Percentiles rank a stretch among this genome's conserved stretches.
phyloP scores from a whole-genome alignment of 1,284 basidiomycete species.

The Boletus hoseneyae region DNA sequence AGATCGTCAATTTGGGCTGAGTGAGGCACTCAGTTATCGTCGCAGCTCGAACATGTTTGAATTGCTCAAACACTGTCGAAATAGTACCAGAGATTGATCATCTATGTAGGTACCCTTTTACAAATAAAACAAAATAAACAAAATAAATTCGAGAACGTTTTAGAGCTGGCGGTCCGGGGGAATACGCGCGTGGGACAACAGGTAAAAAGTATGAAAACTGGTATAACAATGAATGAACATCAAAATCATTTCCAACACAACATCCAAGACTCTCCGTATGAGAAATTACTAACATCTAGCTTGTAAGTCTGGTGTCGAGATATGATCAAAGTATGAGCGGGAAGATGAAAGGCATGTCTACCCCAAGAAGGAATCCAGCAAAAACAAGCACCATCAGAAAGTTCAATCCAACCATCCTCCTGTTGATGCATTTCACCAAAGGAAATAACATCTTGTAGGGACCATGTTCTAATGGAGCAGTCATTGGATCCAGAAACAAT shows the following conservation, averaged over 20 bases:
- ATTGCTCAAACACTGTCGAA: too few relatives aligned
- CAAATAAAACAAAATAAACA: too few relatives aligned
- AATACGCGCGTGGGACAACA: too few relatives aligned
- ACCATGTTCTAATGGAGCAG: constrained; percentile 17
- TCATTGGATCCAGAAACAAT: constrained; percentile 20
- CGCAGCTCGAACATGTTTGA: too few relatives aligned
- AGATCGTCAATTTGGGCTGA: too few relatives aligned
- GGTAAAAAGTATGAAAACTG: too few relatives aligned
- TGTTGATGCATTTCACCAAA: constrained; percentile 9
- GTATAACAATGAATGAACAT: not conserved
- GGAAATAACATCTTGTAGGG: not conserved
- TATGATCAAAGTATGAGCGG: constrained; percentile 15
- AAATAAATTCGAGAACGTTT: too few relatives aligned
- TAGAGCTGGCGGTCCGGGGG: too few relatives aligned
- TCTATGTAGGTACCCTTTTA: too few relatives aligned
- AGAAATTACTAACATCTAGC: constrained; percentile 12
- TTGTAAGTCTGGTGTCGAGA: constrained; percentile 9
- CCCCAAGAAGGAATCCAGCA: constrained; percentile 23
- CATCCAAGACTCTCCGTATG: constrained; percentile 20
- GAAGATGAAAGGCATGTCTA: constrained; percentile 17
- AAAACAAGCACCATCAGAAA: constrained; percentile 4
- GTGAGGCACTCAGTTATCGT: too few relatives aligned
- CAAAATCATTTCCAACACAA: constrained; percentile 22
- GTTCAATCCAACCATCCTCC: constrained; percentile 20
- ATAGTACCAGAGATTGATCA: too few relatives aligned